Base-by-base conservation (phyloP, 805 yeast species). In the Diddensiella transvaalensis region DNA sequence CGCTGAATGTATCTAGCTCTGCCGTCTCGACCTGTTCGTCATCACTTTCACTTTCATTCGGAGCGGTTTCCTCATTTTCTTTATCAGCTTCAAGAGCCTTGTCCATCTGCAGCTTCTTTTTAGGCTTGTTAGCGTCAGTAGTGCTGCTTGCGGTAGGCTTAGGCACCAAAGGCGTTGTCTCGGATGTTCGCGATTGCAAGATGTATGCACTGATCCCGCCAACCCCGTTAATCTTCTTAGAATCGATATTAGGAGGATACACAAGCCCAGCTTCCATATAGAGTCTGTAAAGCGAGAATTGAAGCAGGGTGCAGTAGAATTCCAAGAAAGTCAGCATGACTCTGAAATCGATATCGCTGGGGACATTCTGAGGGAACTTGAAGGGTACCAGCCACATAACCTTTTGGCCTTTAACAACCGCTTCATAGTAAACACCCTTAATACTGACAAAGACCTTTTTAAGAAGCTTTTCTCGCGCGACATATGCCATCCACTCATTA, bases 251-350 rank as follows among this genome's bases (percentile, higher is more conserved):
- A 49, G 99, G 99, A 37, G 99, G 99, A 66, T 90, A 93, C 26
- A 87, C 82, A 62, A 93, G 78, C 53, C 83, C 90, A 29, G 83
- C 75, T 58, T 89, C 98, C 19, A 85, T 79, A 73, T 88, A 93
- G 54, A 93, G 77, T 66, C 86, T 85, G 77, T 65, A 93, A 47
- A 91, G 74, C 19, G 85, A 90, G 64, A 93, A 93, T 63, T 89
- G 96, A 62, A 90, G 70, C 59, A 93, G 71, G 22, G 98, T 91
- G 17, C 96, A 83, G 72, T 93, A 93, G 69, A 93, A 90, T 71
- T 93, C 99, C 63, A 93, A 77, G 70, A 93, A 93, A 1, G 98
- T 91, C 62, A 88, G 75, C 99, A 93, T 93, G 73, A 93, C 88
- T 69, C 93, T 79, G 75, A 93, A 91, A 70, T 93, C 99, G 51